A percentile compares a stretch with the other conserved stretches of the same genome.
Evolutionary conservation across 441 rosid species (phyloP).

Genomic region (Populus hybrid): DNA sequence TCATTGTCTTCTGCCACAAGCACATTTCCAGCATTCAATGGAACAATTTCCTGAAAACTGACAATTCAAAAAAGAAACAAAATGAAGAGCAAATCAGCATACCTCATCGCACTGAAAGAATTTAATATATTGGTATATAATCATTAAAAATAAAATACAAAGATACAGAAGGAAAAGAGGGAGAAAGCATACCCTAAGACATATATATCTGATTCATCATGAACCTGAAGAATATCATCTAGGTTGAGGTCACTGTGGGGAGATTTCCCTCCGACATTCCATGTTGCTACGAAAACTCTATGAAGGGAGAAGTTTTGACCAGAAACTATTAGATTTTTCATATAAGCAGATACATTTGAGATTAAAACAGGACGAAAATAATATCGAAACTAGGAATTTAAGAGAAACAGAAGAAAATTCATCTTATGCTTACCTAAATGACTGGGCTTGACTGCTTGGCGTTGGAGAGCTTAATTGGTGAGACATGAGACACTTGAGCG

Average conservation of each 20-base stretch:
- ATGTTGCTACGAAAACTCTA: slow-evolving; percentile 83
- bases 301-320: neutral
- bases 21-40: slow-evolving; percentile 89
- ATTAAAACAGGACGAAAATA: neutral
- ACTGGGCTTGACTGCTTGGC: slow-evolving; percentile 40
- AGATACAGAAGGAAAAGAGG: neutral
- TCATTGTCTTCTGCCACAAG: slow-evolving; percentile 88
- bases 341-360: no score
- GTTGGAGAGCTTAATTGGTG: slow-evolving; percentile 34
- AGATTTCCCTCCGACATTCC: slow-evolving; percentile 95
- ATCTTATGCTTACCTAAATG: slow-evolving; percentile 49
- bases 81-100: neutral
- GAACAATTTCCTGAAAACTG: slow-evolving; percentile 98
- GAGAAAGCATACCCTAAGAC: slow-evolving; percentile 62
- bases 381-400: neutral
- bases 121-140: no score
- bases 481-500: slow-evolving; percentile 42
- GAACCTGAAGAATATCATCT: slow-evolving; percentile 71
- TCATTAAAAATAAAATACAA: neutral
- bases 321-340: neutral
- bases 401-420: neutral
- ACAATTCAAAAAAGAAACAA: neutral
- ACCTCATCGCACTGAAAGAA: neutral
- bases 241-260: slow-evolving; percentile 68
- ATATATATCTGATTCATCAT: slow-evolving; percentile 73